A percentile compares a stretch with the other conserved stretches of the same genome.
phyloP scores from a whole-genome alignment of 345 rosid species.

The Dipteronia sinensis region DNA sequence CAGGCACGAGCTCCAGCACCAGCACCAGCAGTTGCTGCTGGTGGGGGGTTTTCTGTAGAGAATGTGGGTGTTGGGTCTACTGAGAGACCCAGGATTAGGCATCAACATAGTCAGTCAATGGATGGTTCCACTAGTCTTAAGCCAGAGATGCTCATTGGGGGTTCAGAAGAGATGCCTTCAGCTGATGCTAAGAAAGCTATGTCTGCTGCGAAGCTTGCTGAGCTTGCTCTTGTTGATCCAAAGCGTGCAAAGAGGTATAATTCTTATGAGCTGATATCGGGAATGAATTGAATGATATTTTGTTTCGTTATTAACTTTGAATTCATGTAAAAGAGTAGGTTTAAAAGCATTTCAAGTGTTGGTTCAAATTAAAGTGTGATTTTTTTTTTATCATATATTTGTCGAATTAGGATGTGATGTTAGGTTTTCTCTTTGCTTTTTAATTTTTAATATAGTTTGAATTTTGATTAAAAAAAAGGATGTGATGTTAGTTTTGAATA shows the following conservation, averaged over 20 bases:
- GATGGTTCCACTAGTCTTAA: constrained; percentile 76
- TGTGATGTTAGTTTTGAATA: neutral
- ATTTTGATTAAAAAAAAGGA: neutral
- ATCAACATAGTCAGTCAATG: constrained; percentile 92
- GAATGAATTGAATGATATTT: neutral
- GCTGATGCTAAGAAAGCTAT: constrained; percentile 80
- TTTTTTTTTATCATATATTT: neutral
- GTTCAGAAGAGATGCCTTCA: constrained; percentile 53
- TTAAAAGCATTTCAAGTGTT: neutral
- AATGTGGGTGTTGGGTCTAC: constrained; percentile 39
- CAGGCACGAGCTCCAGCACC: constrained; percentile 18
- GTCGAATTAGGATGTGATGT: neutral
- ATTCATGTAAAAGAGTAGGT: neutral
- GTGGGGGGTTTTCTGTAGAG: constrained; percentile 27
- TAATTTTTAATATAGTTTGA: too few species aligned
- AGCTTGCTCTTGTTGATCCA: constrained; percentile 95
- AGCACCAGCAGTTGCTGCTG: constrained; percentile 18
- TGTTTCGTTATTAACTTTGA: neutral
- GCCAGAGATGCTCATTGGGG: constrained; percentile 82
- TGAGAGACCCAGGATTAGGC: constrained; percentile 86
- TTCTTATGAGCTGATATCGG: neutral
- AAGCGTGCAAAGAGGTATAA: constrained; percentile 93
- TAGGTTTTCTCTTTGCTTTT: neutral
- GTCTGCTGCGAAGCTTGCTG: constrained; percentile 95
- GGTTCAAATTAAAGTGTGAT: neutral